Evolutionary conservation across 2,329 filamentous ascomycete genomes (phyloP).

Genomic region (Sphaerostilbella broomeana): DNA sequence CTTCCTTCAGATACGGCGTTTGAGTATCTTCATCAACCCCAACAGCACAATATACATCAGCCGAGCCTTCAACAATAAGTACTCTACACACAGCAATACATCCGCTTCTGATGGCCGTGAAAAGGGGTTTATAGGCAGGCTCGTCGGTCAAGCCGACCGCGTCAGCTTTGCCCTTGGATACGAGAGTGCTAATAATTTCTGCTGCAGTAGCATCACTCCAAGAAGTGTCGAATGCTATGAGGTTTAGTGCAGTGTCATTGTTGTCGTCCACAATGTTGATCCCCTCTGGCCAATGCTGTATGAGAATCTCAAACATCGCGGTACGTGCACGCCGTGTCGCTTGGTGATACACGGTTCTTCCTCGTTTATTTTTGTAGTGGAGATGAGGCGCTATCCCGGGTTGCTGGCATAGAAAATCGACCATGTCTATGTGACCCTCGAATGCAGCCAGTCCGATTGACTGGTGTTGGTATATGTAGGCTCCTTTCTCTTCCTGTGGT

Average conservation of each 20-base stretch:
- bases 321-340: not conserved
- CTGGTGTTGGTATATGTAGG: not conserved
- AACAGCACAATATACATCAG: not conserved
- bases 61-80: not conserved
- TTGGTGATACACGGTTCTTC: not conserved
- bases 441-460: conserved; percentile 5
- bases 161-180: not conserved
- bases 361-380: not conserved
- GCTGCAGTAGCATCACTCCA: not conserved
- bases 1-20: not conserved
- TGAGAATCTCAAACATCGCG: not conserved
- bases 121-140: not conserved
- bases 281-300: not conserved
- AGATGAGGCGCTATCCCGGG: conserved; percentile 3
- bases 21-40: not conserved
- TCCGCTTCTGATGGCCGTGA: not conserved
- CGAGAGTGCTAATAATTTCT: not conserved
- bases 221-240: not conserved
- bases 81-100: not conserved
- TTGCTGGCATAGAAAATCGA: conserved; percentile 8
- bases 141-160: not conserved
- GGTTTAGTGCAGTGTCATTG: not conserved
- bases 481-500: not conserved
- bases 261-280: not conserved
- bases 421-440: not conserved